A percentile compares a stretch with the other conserved stretches of the same genome.
These are phyloP conservation scores for Flagelloscypha sp. DNA, from an alignment of 768 basidiomycete genomes.

Conservation along the genomic window DNA sequence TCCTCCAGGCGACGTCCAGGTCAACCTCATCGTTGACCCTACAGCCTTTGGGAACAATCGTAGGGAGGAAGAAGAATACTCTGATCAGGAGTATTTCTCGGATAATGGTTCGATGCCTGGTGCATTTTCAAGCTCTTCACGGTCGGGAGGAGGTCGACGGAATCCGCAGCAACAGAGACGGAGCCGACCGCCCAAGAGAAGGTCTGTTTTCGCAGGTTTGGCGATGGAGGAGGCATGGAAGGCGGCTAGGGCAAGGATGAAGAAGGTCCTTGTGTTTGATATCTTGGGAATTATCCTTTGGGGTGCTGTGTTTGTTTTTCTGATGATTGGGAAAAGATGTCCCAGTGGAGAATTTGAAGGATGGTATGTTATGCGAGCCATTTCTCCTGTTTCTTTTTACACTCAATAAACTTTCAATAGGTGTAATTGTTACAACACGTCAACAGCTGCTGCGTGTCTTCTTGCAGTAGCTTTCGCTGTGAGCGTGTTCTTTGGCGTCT, in stretches of 20 bases:
- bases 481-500: conserved; percentile 56
- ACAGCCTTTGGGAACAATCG: conserved; percentile 37
- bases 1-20: conserved; percentile 42
- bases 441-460: conserved; percentile 53
- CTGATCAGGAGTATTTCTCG: conserved; percentile 20
- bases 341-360: conserved; percentile 54
- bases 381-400: conserved; percentile 1
- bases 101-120: conserved; percentile 30
- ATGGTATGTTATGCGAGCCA: conserved; percentile 57
- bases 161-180: conserved; percentile 23
- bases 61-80: conserved; percentile 30
- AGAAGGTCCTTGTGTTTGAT: conserved; percentile 46
- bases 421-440: conserved; percentile 68
- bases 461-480: conserved; percentile 46
- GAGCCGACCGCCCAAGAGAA: conserved; percentile 29
- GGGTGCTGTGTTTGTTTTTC: conserved; percentile 52
- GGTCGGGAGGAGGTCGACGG: conserved; percentile 16
- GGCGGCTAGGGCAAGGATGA: conserved; percentile 42
- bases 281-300: conserved; percentile 40
- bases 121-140: no score
- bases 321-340: conserved; percentile 54
- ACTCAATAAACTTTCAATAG: conserved; percentile 21
- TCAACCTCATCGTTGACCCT: conserved; percentile 69
- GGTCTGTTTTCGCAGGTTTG: conserved; percentile 49
- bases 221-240: conserved; percentile 61